Conservation (phyloP, 192 early-diverging fungal species). For the Gryganskiella cystojenkinii region DNA sequence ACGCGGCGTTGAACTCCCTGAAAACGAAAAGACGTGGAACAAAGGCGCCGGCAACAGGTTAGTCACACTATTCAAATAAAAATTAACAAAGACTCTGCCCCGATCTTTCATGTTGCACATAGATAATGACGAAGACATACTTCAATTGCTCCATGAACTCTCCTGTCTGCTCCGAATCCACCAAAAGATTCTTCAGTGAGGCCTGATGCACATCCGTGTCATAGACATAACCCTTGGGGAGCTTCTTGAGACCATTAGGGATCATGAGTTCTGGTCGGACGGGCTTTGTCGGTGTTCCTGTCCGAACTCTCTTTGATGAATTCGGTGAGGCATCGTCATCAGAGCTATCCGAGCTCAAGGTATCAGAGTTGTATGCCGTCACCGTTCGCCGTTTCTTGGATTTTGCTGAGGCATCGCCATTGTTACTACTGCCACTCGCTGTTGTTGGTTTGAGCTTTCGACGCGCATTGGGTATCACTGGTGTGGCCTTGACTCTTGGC, state of each 20-base stretch:
- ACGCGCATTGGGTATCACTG: slow-evolving; percentile 14
- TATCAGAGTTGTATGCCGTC: slow-evolving; percentile 24
- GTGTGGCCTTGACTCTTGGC: not conserved
- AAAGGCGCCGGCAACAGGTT: no score
- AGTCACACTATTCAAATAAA: no score
- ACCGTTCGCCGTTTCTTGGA: slow-evolving; percentile 13
- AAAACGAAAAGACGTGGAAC: not conserved
- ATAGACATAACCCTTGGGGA: slow-evolving; percentile 37
- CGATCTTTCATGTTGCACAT: not conserved
- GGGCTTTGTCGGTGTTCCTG: slow-evolving; percentile 25
- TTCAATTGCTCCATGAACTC: slow-evolving; percentile 26
- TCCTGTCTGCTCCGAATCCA: slow-evolving; percentile 26
- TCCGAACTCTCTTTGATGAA: slow-evolving; percentile 29
- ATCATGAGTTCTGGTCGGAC: slow-evolving; percentile 1
- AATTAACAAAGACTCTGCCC: not conserved
- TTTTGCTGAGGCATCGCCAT: slow-evolving; percentile 3
- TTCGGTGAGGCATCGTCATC: slow-evolving; percentile 19
- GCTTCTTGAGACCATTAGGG: slow-evolving; percentile 30
- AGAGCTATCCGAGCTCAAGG: slow-evolving; percentile 35
- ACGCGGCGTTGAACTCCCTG: slow-evolving; percentile 15
- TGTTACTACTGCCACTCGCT: not conserved
- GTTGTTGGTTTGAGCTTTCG: slow-evolving; percentile 20
- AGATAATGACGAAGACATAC: not conserved
- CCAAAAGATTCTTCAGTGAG: slow-evolving; percentile 20
- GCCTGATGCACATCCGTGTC: slow-evolving; percentile 33